phyloP scores from a whole-genome alignment of 163 green algal species.

The Volvox carteri region DNA sequence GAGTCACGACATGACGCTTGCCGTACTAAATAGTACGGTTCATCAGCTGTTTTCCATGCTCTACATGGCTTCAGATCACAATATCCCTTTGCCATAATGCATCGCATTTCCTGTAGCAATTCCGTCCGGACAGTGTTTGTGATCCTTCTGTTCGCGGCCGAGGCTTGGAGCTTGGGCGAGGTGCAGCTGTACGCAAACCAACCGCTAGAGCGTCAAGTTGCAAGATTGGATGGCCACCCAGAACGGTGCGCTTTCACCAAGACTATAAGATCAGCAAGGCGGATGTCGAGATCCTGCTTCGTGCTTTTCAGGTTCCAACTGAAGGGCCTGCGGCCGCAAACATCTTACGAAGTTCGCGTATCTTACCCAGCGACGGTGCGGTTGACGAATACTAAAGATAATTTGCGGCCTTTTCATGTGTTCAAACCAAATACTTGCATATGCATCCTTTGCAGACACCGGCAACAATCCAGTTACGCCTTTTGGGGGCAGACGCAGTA shows the following conservation, averaged over 20 bases:
- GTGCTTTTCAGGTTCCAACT: conserved; percentile 52
- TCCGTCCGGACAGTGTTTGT: no score
- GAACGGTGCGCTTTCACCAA: neutral
- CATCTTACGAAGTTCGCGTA: conserved; percentile 66
- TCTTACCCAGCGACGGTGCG: conserved; percentile 70
- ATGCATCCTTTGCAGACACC: conserved; percentile 56
- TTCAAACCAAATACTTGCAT: neutral
- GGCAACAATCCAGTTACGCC: conserved; percentile 51
- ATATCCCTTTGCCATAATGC: no score
- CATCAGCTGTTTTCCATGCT: no score
- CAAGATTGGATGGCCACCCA: conserved; percentile 1
- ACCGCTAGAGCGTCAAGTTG: neutral
- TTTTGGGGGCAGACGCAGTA: conserved; percentile 21
- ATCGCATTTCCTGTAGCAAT: neutral
- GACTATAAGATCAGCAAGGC: no score
- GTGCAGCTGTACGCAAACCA: neutral
- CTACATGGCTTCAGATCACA: no score
- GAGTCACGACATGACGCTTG: no score
- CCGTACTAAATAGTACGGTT: no score
- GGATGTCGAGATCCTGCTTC: no score
- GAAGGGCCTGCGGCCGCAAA: conserved; percentile 36
- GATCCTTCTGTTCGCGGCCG: neutral
- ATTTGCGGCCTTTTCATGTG: no score
- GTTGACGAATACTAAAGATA: neutral
- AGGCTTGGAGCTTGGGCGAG: neutral